Base-by-base conservation (phyloP, 2,329 filamentous ascomycete genomes). In the Torrubiella hemipterigena region DNA sequence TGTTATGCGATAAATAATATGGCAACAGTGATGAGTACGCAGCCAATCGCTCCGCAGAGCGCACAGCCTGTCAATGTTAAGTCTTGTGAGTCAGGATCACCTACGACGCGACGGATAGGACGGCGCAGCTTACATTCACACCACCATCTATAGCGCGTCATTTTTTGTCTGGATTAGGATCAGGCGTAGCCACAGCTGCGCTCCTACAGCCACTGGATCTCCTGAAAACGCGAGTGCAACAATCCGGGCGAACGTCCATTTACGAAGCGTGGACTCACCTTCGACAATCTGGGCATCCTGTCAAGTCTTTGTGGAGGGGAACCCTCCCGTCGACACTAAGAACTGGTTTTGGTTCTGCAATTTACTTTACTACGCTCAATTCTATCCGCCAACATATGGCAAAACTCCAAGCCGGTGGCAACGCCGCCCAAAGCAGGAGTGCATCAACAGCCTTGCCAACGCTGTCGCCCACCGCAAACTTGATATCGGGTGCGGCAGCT, bases 201-300 rank as follows among this genome's bases (percentile, higher is more conserved):
- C 76, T 96, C 33, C 73, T 98, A 12, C 91, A 98, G 56, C 91
- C 91, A 17, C 81, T 91, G 48, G 91, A 98, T 58, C 77, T 98
- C 4, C 76, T 98, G 52, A 98, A 98, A 59, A 98, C 91, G 18
- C 80, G 91, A 28, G 78, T 96, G 24, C 91, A 98, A 53, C 91
- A 96, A 56, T 84, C 83, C 20, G 75, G 75, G 29, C 68, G 72
- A 26, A 70, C 73, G 42, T 75, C 84, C 3, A 71, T 96, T 35
- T 36, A 42, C 7, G 39, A 42, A 13, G 47, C 40, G 17, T 37
- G 54, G 28, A 43, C 39, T 21, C 50, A 55, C 13, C 29, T 58
- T 30, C 76, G 71, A 15, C 72, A 72, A 2, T 62, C 74, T 8
- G 77, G 81, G 4, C 61, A 61, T 37, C 49, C 62, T 16, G 62